Evolutionary conservation across 1,284 basidiomycete species (phyloP).

Genomic region (Mixia osmundae): DNA sequence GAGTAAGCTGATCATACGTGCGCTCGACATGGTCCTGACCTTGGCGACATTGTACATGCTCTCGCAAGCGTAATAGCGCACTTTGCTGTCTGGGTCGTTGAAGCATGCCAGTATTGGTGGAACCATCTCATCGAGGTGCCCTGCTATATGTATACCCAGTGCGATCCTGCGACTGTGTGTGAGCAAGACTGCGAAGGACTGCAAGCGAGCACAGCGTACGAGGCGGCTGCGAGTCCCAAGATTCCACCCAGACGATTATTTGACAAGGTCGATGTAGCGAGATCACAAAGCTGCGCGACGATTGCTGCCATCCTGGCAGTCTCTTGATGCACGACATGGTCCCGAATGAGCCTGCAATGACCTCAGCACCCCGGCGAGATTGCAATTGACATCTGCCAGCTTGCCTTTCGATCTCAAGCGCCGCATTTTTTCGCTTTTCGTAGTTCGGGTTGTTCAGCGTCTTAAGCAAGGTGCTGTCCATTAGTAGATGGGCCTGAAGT

Average conservation of each 20-base stretch:
- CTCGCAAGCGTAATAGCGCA: conserved; percentile 91
- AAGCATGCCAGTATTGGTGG: conserved; percentile 81
- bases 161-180: conserved; percentile 36
- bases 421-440: too few relatives aligned
- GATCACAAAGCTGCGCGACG: conserved; percentile 79
- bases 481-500: too few relatives aligned
- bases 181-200: neutral
- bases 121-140: conserved; percentile 82
- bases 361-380: too few relatives aligned
- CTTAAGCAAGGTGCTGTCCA: too few relatives aligned
- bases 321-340: too few relatives aligned
- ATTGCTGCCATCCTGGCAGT: conserved; percentile 58
- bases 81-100: conserved; percentile 77
- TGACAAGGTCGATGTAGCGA: conserved; percentile 60
- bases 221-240: conserved; percentile 86
- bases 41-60: conserved; percentile 77
- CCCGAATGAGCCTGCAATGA: too few relatives aligned
- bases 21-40: conserved; percentile 3
- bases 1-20: neutral
- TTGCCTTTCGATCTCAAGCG: too few relatives aligned
- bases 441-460: too few relatives aligned
- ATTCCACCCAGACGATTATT: conserved; percentile 85
- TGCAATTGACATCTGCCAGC: too few relatives aligned
- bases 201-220: conserved; percentile 19
- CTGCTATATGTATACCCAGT: conserved; percentile 59